phyloP scores from a whole-genome alignment of 192 early-diverging fungal genomes.

The Backusella tuberculispora region DNA sequence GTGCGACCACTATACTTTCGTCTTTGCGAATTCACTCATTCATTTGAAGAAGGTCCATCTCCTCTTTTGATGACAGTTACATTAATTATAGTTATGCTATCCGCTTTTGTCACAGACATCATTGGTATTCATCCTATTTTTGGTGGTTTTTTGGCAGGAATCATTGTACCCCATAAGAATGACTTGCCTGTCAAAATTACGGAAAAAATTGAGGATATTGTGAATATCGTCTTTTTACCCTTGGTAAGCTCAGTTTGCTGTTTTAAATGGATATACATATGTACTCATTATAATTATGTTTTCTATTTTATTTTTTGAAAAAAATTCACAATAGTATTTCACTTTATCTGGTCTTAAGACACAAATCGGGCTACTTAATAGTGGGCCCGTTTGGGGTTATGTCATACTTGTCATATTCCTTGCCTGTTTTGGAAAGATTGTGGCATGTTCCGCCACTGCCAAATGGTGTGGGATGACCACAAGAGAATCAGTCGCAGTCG shows the following conservation, averaged over 20 bases:
- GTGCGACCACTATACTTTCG: conserved; percentile 65
- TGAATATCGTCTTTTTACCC: conserved; percentile 85
- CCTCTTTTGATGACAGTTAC: conserved; percentile 71
- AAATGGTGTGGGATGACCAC: conserved; percentile 68
- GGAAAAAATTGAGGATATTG: conserved; percentile 91
- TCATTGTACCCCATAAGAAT: conserved; percentile 88
- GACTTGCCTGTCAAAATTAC: conserved; percentile 87
- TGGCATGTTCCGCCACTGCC: conserved; percentile 74
- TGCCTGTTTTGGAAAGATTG: conserved; percentile 85
- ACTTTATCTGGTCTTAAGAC: conserved; percentile 91
- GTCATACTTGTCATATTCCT: conserved; percentile 75
- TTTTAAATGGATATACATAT: background rate
- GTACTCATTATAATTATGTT: too few relatives aligned
- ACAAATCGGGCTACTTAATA: conserved; percentile 74
- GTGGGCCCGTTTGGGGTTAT: conserved; percentile 73
- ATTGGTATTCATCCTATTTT: conserved; percentile 95
- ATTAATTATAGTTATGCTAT: conserved; percentile 68
- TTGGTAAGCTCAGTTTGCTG: conserved; percentile 50
- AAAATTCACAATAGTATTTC: too few relatives aligned
- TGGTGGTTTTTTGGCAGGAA: conserved; percentile 86
- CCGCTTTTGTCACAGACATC: conserved; percentile 80
- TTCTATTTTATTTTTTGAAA: too few relatives aligned
- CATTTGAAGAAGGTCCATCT: conserved; percentile 57
- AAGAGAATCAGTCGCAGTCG: conserved; percentile 85
- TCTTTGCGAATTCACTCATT: conserved; percentile 54